phyloP scores from a whole-genome alignment of 2,329 filamentous ascomycete genomes.

The Xylaria sp. region DNA sequence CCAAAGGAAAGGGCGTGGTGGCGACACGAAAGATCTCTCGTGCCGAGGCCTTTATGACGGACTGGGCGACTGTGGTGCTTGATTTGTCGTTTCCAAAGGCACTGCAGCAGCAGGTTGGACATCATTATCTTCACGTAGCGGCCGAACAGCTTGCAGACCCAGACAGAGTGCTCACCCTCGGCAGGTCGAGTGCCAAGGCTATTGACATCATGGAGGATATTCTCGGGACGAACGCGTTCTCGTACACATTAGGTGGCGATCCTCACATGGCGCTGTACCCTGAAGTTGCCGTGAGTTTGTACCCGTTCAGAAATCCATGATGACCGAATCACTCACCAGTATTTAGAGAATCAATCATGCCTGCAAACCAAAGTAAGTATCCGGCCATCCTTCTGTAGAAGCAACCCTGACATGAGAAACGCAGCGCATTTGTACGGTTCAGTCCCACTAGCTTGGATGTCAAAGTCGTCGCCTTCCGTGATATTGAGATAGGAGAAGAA shows the following conservation, averaged over 20 bases:
- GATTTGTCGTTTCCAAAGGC: constrained; percentile 47
- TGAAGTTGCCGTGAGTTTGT: constrained; percentile 39
- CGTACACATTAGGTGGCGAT: constrained; percentile 42
- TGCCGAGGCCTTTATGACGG: constrained; percentile 51
- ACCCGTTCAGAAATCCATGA: neutral
- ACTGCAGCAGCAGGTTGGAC: constrained; percentile 45
- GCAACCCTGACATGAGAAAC: constrained; percentile 12
- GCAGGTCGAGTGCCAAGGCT: constrained; percentile 42
- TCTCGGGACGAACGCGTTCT: constrained; percentile 51
- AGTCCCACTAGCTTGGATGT: constrained; percentile 42
- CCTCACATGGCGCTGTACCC: constrained; percentile 44
- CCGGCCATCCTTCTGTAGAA: neutral
- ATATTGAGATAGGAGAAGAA: constrained; percentile 44
- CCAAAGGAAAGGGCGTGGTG: constrained; percentile 50
- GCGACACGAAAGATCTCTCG: constrained; percentile 48
- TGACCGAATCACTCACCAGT: constrained; percentile 25
- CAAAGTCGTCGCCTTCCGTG: constrained; percentile 40
- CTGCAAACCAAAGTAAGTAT: constrained; percentile 50
- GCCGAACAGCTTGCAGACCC: constrained; percentile 46
- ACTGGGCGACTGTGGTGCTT: constrained; percentile 49
- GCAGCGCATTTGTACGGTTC: constrained; percentile 49
- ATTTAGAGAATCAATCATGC: constrained; percentile 48
- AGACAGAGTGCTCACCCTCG: constrained; percentile 44
- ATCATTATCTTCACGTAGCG: constrained; percentile 46
- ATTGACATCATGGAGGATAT: constrained; percentile 50